These are phyloP conservation scores for Rhizopogon rudus DNA, from an alignment of 768 basidiomycete genomes.

Conservation along the genomic window DNA sequence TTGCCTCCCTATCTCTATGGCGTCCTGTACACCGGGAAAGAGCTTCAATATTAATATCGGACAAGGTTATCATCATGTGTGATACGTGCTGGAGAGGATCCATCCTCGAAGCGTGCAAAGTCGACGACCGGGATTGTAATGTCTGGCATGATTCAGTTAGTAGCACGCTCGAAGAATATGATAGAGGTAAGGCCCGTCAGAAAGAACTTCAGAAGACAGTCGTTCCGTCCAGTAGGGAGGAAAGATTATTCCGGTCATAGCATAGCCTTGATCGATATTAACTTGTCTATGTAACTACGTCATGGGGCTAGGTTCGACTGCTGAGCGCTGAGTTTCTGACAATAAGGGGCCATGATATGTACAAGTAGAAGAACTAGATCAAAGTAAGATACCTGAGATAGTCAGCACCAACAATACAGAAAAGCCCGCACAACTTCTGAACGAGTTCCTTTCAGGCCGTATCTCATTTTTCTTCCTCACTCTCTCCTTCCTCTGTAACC, in stretches of 20 bases:
- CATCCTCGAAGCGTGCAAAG: conserved; percentile 11
- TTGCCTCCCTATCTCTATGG: conserved; percentile 9
- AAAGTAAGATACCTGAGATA: background rate
- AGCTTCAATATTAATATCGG: background rate
- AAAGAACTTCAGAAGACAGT: too few relatives aligned
- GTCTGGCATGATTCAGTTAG: background rate
- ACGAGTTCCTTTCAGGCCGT: background rate
- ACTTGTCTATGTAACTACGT: too few relatives aligned
- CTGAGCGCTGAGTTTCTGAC: background rate
- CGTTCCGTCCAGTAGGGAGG: too few relatives aligned
- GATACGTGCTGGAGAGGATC: conserved; percentile 7
- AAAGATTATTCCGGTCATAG: too few relatives aligned
- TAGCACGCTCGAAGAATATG: background rate
- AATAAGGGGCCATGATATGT: background rate
- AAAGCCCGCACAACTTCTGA: background rate
- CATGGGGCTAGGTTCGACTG: too few relatives aligned
- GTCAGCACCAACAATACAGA: background rate
- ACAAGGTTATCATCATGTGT: background rate
- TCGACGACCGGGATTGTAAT: conserved; percentile 8
- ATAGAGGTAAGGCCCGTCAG: background rate
- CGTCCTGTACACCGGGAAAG: conserved; percentile 6
- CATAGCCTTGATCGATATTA: too few relatives aligned
- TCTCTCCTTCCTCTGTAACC: background rate
- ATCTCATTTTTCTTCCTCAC: background rate
- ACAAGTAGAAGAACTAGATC: background rate